Conservation (phyloP, 164 flowering plant species). For the Liriodendron chinense region DNA sequence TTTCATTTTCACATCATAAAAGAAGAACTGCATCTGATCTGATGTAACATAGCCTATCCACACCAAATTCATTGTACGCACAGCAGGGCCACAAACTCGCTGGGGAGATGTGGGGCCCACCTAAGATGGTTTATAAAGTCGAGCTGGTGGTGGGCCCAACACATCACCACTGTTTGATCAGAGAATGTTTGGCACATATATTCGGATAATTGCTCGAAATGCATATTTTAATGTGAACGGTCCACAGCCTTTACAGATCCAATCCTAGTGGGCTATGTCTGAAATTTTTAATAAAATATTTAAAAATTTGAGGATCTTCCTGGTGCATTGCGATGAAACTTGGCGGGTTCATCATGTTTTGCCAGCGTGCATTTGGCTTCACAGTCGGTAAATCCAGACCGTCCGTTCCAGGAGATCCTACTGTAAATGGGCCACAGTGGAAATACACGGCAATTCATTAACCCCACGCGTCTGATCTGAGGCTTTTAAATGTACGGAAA, state of each 20-base stretch:
- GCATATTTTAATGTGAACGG: neutral
- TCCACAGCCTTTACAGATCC: neutral
- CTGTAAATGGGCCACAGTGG: too few species aligned
- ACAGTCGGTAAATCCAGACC: too few species aligned
- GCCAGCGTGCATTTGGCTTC: too few species aligned
- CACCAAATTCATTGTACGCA: neutral
- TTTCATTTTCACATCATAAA: neutral
- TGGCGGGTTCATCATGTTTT: too few species aligned
- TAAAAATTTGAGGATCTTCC: neutral
- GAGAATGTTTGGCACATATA: neutral
- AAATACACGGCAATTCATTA: too few species aligned
- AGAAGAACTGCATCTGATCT: neutral
- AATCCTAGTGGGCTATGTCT: neutral
- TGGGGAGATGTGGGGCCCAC: neutral
- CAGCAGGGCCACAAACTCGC: neutral
- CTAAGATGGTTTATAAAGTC: neutral
- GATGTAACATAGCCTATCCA: neutral
- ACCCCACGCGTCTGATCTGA: too few species aligned
- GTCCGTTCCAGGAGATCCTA: too few species aligned
- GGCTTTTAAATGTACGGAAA: too few species aligned
- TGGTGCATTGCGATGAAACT: neutral
- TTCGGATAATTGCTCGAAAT: neutral
- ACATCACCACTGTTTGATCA: neutral
- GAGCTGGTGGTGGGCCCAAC: neutral
- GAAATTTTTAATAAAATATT: neutral